Evolutionary conservation across 2,329 filamentous ascomycete species (phyloP), one percentile per base, ranked within the genome.

Genomic region (Colletotrichum sp.): DNA sequence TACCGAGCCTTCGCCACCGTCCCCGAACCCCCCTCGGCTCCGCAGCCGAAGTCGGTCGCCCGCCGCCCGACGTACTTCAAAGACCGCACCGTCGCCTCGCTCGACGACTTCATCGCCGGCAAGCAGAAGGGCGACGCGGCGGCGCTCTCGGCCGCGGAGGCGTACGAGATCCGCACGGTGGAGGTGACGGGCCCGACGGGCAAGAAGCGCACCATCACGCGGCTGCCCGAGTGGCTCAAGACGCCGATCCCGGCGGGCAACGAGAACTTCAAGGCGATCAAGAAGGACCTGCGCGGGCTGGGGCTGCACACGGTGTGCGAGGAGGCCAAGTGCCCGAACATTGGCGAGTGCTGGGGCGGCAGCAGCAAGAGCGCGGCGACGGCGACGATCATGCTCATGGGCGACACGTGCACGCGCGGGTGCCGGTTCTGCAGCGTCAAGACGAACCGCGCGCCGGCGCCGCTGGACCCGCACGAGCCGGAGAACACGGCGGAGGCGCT

Each of bases 331-430:
- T 99, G 97, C 85, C 97, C 97, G 77, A 99, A 99, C 85, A 98
- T 99, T 77, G 96, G 94, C 78, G 96, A 99, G 84, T 99, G 97
- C 88, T 99, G 97, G 97, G 97, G 97, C 77, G 97, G 97, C 38
- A 92, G 90, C 82, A 92, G 94, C 84, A 98, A 98, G 88, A 93
- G 92, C 79, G 94, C 95, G 30, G 97, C 97, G 6, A 99, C 97
- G 36, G 97, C 97, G 4, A 99, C 97, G 13, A 99, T 99, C 85
- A 99, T 99, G 97, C 88, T 99, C 64, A 99, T 99, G 96, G 97
- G 97, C 78, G 97, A 99, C 85, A 99, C 96, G 10, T 99, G 97
- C 86, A 99, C 97, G 21, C 92, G 97, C 76, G 97, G 96, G 21
- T 99, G 97, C 86, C 92, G 97, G 69, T 99, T 99, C 89, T 99